Percentiles rank a stretch among this genome's conserved stretches.
Conservation (phyloP, 768 basidiomycete genomes). For the Boletus edulis region DNA sequence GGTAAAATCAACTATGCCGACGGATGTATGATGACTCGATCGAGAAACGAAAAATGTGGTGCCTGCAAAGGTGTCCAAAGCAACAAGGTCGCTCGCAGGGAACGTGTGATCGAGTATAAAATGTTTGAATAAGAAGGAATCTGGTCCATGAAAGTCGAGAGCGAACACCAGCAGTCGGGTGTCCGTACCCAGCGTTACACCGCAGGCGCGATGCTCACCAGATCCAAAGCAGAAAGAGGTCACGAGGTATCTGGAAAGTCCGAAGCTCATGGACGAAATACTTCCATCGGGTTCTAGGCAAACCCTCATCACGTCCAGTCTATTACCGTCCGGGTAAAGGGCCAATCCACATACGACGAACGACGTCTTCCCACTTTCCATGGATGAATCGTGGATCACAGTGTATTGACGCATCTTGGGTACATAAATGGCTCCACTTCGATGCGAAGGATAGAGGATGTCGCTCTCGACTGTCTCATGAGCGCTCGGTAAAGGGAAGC, state of each 20-base stretch:
- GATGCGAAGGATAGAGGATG: constrained; percentile 1
- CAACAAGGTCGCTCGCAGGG: background rate
- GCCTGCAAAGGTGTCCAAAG: constrained; percentile 1
- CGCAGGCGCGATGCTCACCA: background rate
- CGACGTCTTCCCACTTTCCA: background rate
- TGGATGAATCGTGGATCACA: background rate
- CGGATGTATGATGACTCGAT: background rate
- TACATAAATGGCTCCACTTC: background rate
- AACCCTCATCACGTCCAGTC: background rate
- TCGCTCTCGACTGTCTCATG: background rate
- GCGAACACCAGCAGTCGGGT: background rate
- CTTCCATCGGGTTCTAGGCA: constrained; percentile 5
- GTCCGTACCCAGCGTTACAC: background rate
- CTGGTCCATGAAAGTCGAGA: background rate
- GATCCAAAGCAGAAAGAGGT: background rate
- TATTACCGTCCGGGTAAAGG: background rate
- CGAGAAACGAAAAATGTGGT: background rate
- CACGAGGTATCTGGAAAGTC: background rate
- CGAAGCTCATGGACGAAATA: background rate
- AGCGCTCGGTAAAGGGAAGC: constrained; percentile 1
- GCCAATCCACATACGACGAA: constrained; percentile 3
- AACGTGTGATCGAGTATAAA: background rate
- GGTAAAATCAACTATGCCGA: constrained; percentile 4
- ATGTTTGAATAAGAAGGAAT: background rate
- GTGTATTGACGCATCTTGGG: background rate